phyloP scores from a whole-genome alignment of 306 rosid species.

The Vigna hirtella region DNA sequence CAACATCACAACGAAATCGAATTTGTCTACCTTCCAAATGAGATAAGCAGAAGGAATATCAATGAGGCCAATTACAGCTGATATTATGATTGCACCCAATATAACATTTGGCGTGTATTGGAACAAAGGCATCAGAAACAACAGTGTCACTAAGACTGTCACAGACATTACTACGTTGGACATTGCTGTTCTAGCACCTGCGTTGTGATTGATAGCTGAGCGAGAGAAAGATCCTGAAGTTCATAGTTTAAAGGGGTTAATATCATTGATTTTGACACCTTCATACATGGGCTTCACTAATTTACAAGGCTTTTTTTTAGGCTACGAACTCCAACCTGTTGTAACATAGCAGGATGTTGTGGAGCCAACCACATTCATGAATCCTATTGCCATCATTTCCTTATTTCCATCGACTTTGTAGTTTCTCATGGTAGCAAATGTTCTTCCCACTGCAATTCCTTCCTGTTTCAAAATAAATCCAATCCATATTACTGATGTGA shows the following conservation, averaged over 20 bases:
- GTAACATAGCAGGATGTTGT: constrained; percentile 84
- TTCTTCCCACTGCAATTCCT: constrained; percentile 96
- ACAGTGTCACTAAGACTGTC: constrained; percentile 85
- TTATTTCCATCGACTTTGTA: constrained; percentile 91
- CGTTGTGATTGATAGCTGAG: constrained; percentile 90
- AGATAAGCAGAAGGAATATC: background rate
- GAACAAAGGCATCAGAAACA: constrained; percentile 88
- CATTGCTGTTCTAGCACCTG: constrained; percentile 80
- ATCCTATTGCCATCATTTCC: constrained; percentile 96
- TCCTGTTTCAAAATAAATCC: constrained; percentile 59
- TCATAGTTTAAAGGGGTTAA: constrained; percentile 26
- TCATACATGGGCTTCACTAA: background rate
- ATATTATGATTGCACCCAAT: constrained; percentile 81
- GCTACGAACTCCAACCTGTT: constrained; percentile 60
- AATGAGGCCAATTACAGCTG: constrained; percentile 62
- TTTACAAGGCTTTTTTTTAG: background rate
- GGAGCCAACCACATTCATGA: constrained; percentile 91
- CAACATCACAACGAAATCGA: constrained; percentile 1
- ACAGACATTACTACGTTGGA: constrained; percentile 84
- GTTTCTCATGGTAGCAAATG: constrained; percentile 83
- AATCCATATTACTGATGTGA: too few species aligned
- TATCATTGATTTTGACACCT: background rate
- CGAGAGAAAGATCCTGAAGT: constrained; percentile 88
- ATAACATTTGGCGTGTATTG: constrained; percentile 86
- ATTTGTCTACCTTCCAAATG: constrained; percentile 14